phyloP scores from a whole-genome alignment of 2,329 filamentous ascomycete species.

The Geoglossum cookeanum region DNA sequence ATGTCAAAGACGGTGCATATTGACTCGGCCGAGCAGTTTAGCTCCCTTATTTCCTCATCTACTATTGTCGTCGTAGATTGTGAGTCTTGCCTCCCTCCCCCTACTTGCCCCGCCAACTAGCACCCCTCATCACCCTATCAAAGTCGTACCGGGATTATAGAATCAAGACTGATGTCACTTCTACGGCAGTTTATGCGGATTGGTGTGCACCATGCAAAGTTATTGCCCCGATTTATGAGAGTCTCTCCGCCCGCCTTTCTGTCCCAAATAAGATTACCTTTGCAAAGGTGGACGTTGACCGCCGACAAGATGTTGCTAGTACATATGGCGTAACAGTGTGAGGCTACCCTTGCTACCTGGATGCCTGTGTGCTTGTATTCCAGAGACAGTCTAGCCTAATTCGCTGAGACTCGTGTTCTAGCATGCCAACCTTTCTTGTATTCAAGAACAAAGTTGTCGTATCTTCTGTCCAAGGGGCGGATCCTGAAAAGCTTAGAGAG shows the following conservation, averaged over 20 bases:
- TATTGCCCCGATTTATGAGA: slow-evolving; percentile 68
- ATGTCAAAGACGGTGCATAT: slow-evolving; percentile 32
- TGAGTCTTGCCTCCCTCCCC: slow-evolving; percentile 30
- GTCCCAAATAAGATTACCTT: slow-evolving; percentile 59
- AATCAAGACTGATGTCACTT: slow-evolving; percentile 8
- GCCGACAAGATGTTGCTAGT: slow-evolving; percentile 51
- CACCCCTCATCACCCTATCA: slow-evolving; percentile 6
- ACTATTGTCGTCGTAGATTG: slow-evolving; percentile 76
- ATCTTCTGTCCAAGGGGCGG: slow-evolving; percentile 54
- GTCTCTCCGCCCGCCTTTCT: slow-evolving; percentile 52
- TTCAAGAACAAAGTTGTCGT: slow-evolving; percentile 53
- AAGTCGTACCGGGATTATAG: slow-evolving; percentile 4
- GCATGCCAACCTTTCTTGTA: slow-evolving; percentile 82
- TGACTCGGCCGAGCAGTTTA: slow-evolving; percentile 47
- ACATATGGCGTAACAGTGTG: slow-evolving; percentile 54
- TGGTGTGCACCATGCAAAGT: slow-evolving; percentile 72
- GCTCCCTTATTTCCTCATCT: slow-evolving; percentile 46
- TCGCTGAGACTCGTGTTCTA: slow-evolving; percentile 12
- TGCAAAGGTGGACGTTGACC: slow-evolving; percentile 69
- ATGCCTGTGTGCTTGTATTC: not conserved
- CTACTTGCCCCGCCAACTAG: slow-evolving; percentile 3
- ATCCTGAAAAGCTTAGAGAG: slow-evolving; percentile 48
- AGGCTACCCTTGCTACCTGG: slow-evolving; percentile 12
- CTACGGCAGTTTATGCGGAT: slow-evolving; percentile 56
- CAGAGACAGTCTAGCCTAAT: not conserved